A percentile compares a stretch with the other conserved stretches of the same genome.
These are phyloP conservation scores for Fusarium protoensiforme DNA, from an alignment of 2,329 filamentous ascomycete genomes.

Conservation along the genomic window DNA sequence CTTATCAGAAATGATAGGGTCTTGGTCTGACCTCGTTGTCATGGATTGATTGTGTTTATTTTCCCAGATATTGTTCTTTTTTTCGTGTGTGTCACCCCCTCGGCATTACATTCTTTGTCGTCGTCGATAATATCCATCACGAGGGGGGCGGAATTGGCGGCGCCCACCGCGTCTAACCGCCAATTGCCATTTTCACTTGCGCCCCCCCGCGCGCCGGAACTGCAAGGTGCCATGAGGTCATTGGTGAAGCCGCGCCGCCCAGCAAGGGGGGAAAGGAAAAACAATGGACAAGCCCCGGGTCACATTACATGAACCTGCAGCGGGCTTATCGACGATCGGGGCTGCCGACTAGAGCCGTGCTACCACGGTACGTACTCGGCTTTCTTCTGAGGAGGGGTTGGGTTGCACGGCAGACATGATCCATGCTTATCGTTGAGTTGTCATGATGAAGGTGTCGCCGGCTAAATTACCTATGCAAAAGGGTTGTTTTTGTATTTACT, in stretches of 20 bases:
- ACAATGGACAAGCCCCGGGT: constrained; percentile 1
- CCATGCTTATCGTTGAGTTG: not conserved
- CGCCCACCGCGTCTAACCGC: constrained; percentile 38
- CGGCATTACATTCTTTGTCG: constrained; percentile 3
- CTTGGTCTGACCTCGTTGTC: not conserved
- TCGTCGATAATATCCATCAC: not conserved
- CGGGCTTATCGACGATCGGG: constrained; percentile 27
- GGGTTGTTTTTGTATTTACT: not conserved
- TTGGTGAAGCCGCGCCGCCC: not conserved
- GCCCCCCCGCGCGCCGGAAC: not conserved
- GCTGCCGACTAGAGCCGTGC: not conserved
- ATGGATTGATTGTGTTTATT: not conserved
- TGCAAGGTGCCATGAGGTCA: constrained; percentile 28
- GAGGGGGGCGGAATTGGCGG: constrained; percentile 33
- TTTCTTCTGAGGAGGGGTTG: not conserved
- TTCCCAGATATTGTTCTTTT: not conserved
- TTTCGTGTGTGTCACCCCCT: not conserved
- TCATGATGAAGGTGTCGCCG: constrained; percentile 13
- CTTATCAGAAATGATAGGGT: constrained; percentile 25
- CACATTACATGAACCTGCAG: constrained; percentile 25
- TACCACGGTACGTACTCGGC: not conserved
- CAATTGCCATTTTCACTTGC: constrained; percentile 33
- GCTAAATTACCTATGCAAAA: not conserved
- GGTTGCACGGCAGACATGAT: not conserved
- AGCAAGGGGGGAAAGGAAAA: not conserved